Percentiles rank a stretch among this genome's conserved stretches.
Conservation (phyloP, 2,329 filamentous ascomycete genomes). For the Venturia aucupariae region DNA sequence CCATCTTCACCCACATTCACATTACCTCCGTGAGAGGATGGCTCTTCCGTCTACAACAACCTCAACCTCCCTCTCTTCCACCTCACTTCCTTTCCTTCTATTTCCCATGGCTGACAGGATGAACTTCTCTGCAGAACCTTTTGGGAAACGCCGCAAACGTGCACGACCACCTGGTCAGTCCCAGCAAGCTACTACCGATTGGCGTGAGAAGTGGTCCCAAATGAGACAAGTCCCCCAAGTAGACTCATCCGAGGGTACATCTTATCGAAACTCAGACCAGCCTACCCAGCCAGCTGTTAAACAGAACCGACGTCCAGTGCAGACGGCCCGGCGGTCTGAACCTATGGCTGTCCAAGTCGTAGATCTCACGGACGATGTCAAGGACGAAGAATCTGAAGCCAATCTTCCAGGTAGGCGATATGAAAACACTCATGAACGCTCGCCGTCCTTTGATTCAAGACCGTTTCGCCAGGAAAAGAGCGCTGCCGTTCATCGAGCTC, state of each 20-base stretch:
- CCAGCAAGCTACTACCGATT: neutral
- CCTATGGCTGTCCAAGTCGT: neutral
- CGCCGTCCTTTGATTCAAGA: neutral
- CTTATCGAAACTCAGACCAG: neutral
- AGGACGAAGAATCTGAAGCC: neutral
- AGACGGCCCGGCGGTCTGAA: neutral
- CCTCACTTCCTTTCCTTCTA: neutral
- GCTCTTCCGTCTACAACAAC: constrained; percentile 1
- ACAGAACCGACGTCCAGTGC: neutral
- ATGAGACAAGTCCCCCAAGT: neutral
- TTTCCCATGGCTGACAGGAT: neutral
- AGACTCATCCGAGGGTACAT: neutral
- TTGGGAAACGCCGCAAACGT: neutral
- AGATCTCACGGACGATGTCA: neutral
- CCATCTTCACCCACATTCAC: neutral
- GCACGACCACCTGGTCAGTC: neutral
- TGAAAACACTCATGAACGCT: neutral
- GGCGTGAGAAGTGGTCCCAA: neutral
- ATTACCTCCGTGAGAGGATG: neutral
- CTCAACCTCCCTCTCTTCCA: neutral
- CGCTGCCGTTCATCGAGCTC: neutral
- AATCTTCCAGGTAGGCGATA: neutral
- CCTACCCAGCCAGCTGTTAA: neutral
- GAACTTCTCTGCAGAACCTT: neutral
- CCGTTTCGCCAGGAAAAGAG: neutral